Conservation (phyloP, 371 early-diverging fungal species). For the Mortierella sp. region DNA sequence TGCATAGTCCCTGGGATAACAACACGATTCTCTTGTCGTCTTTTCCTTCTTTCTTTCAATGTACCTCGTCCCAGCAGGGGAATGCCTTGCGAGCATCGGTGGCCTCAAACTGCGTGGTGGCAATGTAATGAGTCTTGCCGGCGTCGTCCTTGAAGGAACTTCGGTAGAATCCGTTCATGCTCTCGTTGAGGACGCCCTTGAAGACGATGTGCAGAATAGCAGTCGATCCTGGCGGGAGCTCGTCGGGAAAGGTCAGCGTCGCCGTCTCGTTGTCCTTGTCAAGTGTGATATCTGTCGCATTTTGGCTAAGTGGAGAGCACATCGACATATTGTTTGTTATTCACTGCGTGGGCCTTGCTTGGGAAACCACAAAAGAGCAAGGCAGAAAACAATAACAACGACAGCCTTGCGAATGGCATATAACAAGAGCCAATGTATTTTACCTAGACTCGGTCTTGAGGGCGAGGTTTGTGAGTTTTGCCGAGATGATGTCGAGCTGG, state of each 20-base stretch:
- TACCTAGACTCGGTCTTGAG: constrained; percentile 73
- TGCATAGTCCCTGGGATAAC: not conserved
- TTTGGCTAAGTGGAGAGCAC: constrained; percentile 60
- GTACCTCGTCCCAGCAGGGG: constrained; percentile 93
- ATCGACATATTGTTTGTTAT: too few relatives aligned
- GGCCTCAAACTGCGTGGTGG: constrained; percentile 94
- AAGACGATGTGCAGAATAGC: constrained; percentile 79
- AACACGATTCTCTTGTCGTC: not conserved
- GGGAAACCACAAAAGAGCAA: too few relatives aligned
- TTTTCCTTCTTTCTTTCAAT: not conserved
- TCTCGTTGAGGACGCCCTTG: constrained; percentile 85
- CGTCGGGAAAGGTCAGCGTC: constrained; percentile 77
- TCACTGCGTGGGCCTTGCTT: too few relatives aligned
- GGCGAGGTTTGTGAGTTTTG: constrained; percentile 61
- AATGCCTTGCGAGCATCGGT: constrained; percentile 93
- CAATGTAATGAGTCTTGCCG: constrained; percentile 81
- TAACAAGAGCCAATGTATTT: not conserved
- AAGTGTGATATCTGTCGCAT: constrained; percentile 74
- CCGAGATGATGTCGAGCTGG: constrained; percentile 67
- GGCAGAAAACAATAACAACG: too few relatives aligned
- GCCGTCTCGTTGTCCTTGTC: constrained; percentile 79
- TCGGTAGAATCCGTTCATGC: constrained; percentile 93
- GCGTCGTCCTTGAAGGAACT: constrained; percentile 82
- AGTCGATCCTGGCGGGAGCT: constrained; percentile 75
- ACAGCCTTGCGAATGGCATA: too few relatives aligned